phyloP scores from a whole-genome alignment of 441 rosid genomes.

The Erysimum pusillum region DNA sequence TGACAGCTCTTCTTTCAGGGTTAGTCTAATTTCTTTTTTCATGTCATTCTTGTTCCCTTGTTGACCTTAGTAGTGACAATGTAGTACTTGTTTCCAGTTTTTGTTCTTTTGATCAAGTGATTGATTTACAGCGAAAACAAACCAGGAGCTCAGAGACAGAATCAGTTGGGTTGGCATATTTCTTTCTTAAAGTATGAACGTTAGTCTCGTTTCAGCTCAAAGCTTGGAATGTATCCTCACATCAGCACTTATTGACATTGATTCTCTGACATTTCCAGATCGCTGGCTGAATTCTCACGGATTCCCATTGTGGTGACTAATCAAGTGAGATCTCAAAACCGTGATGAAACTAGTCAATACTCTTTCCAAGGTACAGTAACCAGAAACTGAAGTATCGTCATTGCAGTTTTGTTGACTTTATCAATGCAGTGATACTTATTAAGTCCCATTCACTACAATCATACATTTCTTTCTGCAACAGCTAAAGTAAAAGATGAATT shows the following conservation, averaged over 20 bases:
- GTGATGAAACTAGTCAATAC: slow-evolving; percentile 58
- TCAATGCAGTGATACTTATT: slow-evolving; percentile 1
- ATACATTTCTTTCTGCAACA: slow-evolving; percentile 41
- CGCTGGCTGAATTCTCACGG: slow-evolving; percentile 86
- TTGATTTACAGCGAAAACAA: slow-evolving; percentile 63
- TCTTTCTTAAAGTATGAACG: slow-evolving; percentile 77
- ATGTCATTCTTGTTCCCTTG: background rate
- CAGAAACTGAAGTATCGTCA: slow-evolving; percentile 2
- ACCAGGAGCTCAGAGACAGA: slow-evolving; percentile 58
- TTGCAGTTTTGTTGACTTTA: background rate
- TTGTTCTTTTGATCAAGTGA: slow-evolving; percentile 8
- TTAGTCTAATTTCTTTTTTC: slow-evolving; percentile 45
- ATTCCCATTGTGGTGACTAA: slow-evolving; percentile 89
- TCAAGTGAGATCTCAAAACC: slow-evolving; percentile 87
- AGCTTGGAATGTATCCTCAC: background rate
- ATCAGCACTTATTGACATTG: slow-evolving; percentile 9
- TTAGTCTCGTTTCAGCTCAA: slow-evolving; percentile 26
- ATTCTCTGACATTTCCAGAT: slow-evolving; percentile 54
- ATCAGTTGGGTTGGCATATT: slow-evolving; percentile 83
- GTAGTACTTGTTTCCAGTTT: background rate
- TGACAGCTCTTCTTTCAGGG: slow-evolving; percentile 93
- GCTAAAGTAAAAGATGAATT: slow-evolving; percentile 50
- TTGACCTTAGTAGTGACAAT: slow-evolving; percentile 15
- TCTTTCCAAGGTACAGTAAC: slow-evolving; percentile 71
- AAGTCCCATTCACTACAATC: background rate